Percentiles rank a stretch among this genome's conserved stretches.
These are phyloP conservation scores for Hyparrhenia diplandra DNA, from an alignment of 176 grass and related monocot genomes.

Conservation along the genomic window DNA sequence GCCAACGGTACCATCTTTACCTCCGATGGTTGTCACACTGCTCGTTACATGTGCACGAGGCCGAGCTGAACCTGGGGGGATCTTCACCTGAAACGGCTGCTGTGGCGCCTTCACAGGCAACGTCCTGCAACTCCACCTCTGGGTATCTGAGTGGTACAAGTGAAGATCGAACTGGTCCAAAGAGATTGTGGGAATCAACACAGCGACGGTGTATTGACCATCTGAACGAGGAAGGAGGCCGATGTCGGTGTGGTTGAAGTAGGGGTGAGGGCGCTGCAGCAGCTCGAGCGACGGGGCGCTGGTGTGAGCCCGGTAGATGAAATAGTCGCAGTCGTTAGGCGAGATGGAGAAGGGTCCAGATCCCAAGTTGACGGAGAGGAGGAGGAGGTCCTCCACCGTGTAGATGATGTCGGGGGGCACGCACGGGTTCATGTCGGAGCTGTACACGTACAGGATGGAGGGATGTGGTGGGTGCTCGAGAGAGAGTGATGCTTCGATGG, in stretches of 20 bases:
- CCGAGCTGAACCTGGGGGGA: rapidly evolving
- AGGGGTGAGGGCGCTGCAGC: not conserved
- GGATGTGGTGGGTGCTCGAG: not conserved
- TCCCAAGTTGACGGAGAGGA: not conserved
- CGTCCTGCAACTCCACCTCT: not conserved
- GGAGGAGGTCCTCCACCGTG: not conserved
- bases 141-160: not conserved
- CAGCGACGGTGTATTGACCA: not conserved
- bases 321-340: not conserved
- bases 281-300: not conserved
- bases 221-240: not conserved
- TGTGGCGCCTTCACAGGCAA: not conserved
- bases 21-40: not conserved
- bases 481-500: not conserved
- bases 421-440: not conserved
- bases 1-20: not conserved
- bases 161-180: not conserved
- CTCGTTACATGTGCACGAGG: not conserved
- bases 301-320: slow-evolving; percentile 3
- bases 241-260: not conserved
- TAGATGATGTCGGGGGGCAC: not conserved
- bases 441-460: not conserved
- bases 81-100: not conserved
- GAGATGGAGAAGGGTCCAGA: not conserved
- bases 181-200: rapidly evolving